These are phyloP conservation scores for Phialocephala sp. DNA, from an alignment of 2,329 filamentous ascomycete genomes.

Conservation along the genomic window DNA sequence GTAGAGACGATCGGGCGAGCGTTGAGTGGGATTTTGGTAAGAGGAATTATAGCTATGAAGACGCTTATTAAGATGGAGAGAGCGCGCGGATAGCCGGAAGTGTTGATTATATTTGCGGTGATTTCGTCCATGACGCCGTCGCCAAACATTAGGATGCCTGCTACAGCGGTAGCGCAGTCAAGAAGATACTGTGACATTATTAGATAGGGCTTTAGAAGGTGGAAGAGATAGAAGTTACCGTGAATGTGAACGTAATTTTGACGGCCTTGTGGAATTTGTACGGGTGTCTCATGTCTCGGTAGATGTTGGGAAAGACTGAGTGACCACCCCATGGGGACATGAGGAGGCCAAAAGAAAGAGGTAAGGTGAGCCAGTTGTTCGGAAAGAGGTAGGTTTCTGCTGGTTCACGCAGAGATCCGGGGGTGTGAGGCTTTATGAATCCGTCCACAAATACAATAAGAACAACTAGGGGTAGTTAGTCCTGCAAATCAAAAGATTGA, in stretches of 20 bases:
- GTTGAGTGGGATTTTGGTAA: constrained; percentile 94
- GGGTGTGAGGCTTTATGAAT: constrained; percentile 77
- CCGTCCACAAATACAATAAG: constrained; percentile 83
- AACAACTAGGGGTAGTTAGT: constrained; percentile 64
- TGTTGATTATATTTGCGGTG: constrained; percentile 85
- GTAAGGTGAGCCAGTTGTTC: constrained; percentile 81
- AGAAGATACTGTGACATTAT: constrained; percentile 66
- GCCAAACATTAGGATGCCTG: constrained; percentile 93
- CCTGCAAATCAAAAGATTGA: not conserved
- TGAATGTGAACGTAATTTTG: constrained; percentile 83
- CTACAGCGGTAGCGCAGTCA: constrained; percentile 80
- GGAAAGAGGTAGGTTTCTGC: constrained; percentile 83
- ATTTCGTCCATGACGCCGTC: constrained; percentile 87
- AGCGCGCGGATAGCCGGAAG: constrained; percentile 72
- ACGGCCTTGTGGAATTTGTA: constrained; percentile 74
- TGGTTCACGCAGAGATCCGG: constrained; percentile 83
- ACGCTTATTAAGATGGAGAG: constrained; percentile 81
- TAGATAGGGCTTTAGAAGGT: constrained; percentile 9
- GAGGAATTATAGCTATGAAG: constrained; percentile 89
- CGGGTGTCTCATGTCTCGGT: constrained; percentile 76
- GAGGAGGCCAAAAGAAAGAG: constrained; percentile 86
- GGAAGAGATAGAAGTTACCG: constrained; percentile 55
- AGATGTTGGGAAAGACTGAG: constrained; percentile 82
- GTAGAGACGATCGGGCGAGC: constrained; percentile 88
- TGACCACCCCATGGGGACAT: constrained; percentile 79